These are phyloP conservation scores for Dothideomycetes sp. DNA, from an alignment of 2,329 filamentous ascomycete species.

Conservation along the genomic window DNA sequence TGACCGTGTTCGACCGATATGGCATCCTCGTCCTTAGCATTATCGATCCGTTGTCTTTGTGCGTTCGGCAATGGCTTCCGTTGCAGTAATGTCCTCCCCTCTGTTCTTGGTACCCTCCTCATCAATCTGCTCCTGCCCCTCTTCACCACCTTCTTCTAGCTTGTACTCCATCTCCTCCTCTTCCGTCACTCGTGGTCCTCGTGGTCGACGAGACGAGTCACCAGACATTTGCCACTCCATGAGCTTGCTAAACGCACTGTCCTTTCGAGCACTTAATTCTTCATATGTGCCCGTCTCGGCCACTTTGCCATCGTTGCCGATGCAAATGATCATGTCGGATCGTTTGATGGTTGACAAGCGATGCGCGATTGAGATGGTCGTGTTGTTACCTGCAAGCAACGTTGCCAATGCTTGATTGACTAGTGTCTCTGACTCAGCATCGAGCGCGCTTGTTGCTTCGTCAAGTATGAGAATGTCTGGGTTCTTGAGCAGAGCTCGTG, in stretches of 20 bases:
- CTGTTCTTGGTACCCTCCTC: slow-evolving; percentile 5
- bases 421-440: slow-evolving; percentile 92
- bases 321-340: slow-evolving; percentile 87
- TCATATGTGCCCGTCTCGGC: slow-evolving; percentile 83
- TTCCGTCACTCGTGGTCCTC: slow-evolving; percentile 15
- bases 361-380: slow-evolving; percentile 95
- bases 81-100: slow-evolving; percentile 14
- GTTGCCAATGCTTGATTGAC: slow-evolving; percentile 83
- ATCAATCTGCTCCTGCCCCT: slow-evolving; percentile 9
- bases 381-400: slow-evolving; percentile 78
- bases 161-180: slow-evolving; percentile 10
- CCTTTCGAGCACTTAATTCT: slow-evolving; percentile 60
- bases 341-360: slow-evolving; percentile 93
- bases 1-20: neutral
- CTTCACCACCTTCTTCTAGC: slow-evolving; percentile 7
- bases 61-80: slow-evolving; percentile 10
- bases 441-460: slow-evolving; percentile 86
- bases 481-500: slow-evolving; percentile 84
- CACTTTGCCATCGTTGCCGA: slow-evolving; percentile 76
- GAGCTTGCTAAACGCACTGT: slow-evolving; percentile 83
- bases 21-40: too few relatives aligned
- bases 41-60: neutral
- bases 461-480: slow-evolving; percentile 96
- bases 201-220: slow-evolving; percentile 33
- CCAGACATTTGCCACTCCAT: slow-evolving; percentile 99